These are phyloP conservation scores for Macrocybe gigantea DNA, from an alignment of 768 basidiomycete species.

Conservation along the genomic window DNA sequence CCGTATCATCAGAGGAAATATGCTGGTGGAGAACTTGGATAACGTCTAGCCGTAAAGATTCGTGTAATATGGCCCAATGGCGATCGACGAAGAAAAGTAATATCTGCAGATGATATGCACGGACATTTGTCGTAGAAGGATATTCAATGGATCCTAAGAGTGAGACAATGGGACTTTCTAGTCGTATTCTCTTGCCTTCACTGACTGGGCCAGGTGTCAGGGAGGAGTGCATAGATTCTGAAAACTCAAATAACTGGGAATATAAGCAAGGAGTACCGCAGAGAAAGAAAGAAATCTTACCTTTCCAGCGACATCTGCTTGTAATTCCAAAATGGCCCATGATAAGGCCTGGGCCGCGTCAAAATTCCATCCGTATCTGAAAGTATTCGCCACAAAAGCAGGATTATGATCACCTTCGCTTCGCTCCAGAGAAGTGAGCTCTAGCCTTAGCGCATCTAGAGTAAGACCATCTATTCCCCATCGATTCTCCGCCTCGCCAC, in stretches of 20 bases:
- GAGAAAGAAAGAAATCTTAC: slow-evolving; percentile 29
- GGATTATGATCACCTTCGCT: slow-evolving; percentile 11
- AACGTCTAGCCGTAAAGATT: slow-evolving; percentile 50
- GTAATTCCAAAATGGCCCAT: slow-evolving; percentile 77
- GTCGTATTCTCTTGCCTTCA: slow-evolving; percentile 44
- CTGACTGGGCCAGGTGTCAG: slow-evolving; percentile 15
- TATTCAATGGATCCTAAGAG: slow-evolving; percentile 47
- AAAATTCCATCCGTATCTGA: slow-evolving; percentile 72
- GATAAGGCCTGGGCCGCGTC: slow-evolving; percentile 60
- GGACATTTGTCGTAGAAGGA: slow-evolving; percentile 22
- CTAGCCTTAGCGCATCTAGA: slow-evolving; percentile 59
- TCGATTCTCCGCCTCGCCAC: slow-evolving; percentile 53
- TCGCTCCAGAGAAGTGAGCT: slow-evolving; percentile 22
- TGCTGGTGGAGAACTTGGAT: slow-evolving; percentile 51
- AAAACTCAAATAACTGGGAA: slow-evolving; percentile 54
- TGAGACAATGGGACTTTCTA: slow-evolving; percentile 53
- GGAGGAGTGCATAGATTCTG: slow-evolving; percentile 45
- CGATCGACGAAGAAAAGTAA: slow-evolving; percentile 81
- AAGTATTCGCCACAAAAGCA: slow-evolving; percentile 60
- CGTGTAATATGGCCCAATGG: slow-evolving; percentile 65
- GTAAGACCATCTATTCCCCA: slow-evolving; percentile 63
- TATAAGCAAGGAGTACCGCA: slow-evolving; percentile 2
- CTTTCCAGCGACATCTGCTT: slow-evolving; percentile 71
- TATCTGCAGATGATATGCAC: slow-evolving; percentile 59
- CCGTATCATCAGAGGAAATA: slow-evolving; percentile 56